Conservation (phyloP, 2,329 filamentous ascomycete genomes). For the Diaporthe sp. region DNA sequence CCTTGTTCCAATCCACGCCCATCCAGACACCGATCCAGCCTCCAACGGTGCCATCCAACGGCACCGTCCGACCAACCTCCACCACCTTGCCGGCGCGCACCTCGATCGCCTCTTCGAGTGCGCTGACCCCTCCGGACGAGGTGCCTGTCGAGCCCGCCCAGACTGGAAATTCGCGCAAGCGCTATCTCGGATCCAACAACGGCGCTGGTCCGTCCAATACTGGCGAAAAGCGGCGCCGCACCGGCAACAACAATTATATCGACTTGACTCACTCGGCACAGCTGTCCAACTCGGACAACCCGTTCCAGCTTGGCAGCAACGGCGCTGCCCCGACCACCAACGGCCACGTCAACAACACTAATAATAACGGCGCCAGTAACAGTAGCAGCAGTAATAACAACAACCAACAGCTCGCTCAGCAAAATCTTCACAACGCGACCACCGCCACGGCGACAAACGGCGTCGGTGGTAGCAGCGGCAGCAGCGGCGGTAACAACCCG, state of each 20-base stretch:
- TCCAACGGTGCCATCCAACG: constrained; percentile 42
- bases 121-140: constrained; percentile 70
- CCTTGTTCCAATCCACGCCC: constrained; percentile 49
- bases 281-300: constrained; percentile 30
- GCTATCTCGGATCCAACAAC: constrained; percentile 48
- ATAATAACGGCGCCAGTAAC: background rate
- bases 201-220: constrained; percentile 32
- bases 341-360: constrained; percentile 10
- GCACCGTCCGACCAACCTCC: constrained; percentile 48
- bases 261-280: constrained; percentile 42
- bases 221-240: constrained; percentile 53
- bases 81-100: constrained; percentile 57
- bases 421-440: constrained; percentile 18
- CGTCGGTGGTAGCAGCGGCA: background rate
- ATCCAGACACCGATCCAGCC: constrained; percentile 44
- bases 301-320: constrained; percentile 30
- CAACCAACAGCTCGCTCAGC: constrained; percentile 27
- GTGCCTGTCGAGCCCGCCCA: constrained; percentile 48
- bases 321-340: constrained; percentile 13
- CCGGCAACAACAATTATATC: constrained; percentile 43
- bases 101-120: constrained; percentile 57
- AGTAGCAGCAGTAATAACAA: constrained; percentile 7
- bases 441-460: background rate
- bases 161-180: constrained; percentile 56
- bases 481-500: background rate